Percentiles rank a stretch among this genome's conserved stretches.
Evolutionary conservation across 2,329 filamentous ascomycete species (phyloP).

Genomic region (Fusarium neocosmosporiellum): DNA sequence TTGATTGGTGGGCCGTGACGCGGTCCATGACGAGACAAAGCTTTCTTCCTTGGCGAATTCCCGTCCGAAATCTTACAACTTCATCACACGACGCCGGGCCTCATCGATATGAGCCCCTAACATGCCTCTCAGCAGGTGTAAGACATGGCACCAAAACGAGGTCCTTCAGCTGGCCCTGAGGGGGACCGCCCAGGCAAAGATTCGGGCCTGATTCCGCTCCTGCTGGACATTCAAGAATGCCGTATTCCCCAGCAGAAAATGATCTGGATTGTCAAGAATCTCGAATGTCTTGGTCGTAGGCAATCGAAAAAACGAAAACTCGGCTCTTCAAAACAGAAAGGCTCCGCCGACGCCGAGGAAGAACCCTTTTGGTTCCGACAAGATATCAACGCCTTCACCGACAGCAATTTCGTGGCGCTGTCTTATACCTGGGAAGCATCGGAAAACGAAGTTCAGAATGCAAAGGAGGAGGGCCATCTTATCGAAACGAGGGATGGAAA

Average conservation of each 20-base stretch:
- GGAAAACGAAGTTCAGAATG: constrained; percentile 11
- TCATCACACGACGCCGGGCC: neutral
- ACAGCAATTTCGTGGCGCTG: constrained; percentile 17
- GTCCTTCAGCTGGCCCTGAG: neutral
- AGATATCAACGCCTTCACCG: constrained; percentile 13
- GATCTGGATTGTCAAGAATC: constrained; percentile 35
- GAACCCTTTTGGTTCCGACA: constrained; percentile 22
- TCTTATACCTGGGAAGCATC: constrained; percentile 36
- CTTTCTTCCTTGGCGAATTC: too few relatives aligned
- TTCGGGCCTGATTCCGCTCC: neutral
- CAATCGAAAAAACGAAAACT: constrained; percentile 19
- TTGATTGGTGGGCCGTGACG: neutral
- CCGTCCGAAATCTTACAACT: neutral
- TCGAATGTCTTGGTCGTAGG: constrained; percentile 25
- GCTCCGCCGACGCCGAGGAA: neutral
- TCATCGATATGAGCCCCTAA: neutral
- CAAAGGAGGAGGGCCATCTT: neutral
- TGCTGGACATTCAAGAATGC: constrained; percentile 24
- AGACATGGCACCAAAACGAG: constrained; percentile 3
- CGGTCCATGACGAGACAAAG: neutral
- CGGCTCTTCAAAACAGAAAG: accelerated
- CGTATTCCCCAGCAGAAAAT: constrained; percentile 29
- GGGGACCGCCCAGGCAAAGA: neutral
- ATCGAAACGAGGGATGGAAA: constrained; percentile 15
- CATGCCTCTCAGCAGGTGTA: neutral